These are phyloP conservation scores for Pascua guehoae DNA, from an alignment of 1,284 basidiomycete species.

Conservation along the genomic window DNA sequence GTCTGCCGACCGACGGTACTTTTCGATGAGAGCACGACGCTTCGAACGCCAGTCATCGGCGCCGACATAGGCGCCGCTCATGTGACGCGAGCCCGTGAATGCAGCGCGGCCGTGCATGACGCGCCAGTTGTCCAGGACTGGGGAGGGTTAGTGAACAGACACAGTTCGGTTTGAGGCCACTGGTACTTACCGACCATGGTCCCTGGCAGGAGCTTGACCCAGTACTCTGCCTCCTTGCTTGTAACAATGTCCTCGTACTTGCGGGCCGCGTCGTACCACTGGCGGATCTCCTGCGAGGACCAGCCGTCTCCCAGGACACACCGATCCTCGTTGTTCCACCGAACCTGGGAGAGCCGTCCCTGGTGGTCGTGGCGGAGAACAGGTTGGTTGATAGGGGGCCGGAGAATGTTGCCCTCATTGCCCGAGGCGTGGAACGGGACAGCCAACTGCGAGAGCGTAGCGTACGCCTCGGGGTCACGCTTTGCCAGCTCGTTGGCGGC, in stretches of 20 bases:
- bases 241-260: constrained; percentile 74
- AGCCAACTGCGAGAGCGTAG: constrained; percentile 63
- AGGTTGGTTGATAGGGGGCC: constrained; percentile 58
- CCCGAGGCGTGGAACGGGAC: constrained; percentile 87
- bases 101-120: constrained; percentile 88
- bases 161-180: not conserved
- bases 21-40: constrained; percentile 58
- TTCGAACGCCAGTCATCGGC: constrained; percentile 83
- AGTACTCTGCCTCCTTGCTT: constrained; percentile 79
- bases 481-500: constrained; percentile 74
- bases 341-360: constrained; percentile 68
- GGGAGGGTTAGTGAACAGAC: constrained; percentile 1
- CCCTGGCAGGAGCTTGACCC: constrained; percentile 81
- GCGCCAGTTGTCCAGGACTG: constrained; percentile 89
- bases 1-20: not conserved
- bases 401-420: constrained; percentile 62
- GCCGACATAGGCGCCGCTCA: constrained; percentile 94
- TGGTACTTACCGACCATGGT: constrained; percentile 69
- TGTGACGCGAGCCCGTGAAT: constrained; percentile 79
- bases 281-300: constrained; percentile 59
- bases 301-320: constrained; percentile 65
- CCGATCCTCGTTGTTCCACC: constrained; percentile 95
- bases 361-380: constrained; percentile 61
- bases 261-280: constrained; percentile 80
- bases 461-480: constrained; percentile 69